These are phyloP conservation scores for Schwanniomyces yamadae DNA, from an alignment of 805 yeast genomes.

Conservation along the genomic window DNA sequence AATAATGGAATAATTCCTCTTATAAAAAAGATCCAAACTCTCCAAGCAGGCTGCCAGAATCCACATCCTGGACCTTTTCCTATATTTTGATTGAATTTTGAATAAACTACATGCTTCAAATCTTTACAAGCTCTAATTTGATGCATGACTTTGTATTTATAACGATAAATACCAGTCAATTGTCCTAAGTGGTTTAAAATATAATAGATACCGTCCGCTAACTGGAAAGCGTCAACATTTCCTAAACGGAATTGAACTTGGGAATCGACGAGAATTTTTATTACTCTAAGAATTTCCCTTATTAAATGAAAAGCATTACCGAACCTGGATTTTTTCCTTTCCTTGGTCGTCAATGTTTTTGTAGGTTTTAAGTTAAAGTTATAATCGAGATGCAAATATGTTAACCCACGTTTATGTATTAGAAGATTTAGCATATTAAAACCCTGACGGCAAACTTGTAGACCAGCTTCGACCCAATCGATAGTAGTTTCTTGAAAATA, in stretches of 20 bases:
- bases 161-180: conserved; percentile 92
- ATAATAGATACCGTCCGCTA: conserved; percentile 93
- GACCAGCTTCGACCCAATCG: conserved; percentile 98
- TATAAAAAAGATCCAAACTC: conserved; percentile 90
- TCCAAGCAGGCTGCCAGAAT: conserved; percentile 99
- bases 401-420: conserved; percentile 86
- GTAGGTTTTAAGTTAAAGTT: conserved; percentile 96
- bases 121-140: conserved; percentile 96
- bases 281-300: conserved; percentile 82
- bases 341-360: conserved; percentile 93
- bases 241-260: conserved; percentile 92
- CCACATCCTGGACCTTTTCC: conserved; percentile 99
- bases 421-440: conserved; percentile 87
- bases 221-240: conserved; percentile 85
- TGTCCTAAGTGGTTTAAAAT: conserved; percentile 92
- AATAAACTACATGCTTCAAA: conserved; percentile 85
- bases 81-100: conserved; percentile 76
- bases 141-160: conserved; percentile 97
- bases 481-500: conserved; percentile 88
- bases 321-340: conserved; percentile 90
- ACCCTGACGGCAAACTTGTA: conserved; percentile 91
- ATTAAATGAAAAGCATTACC: conserved; percentile 95
- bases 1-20: conserved; percentile 89
- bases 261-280: conserved; percentile 85
- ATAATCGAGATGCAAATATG: conserved; percentile 90